phyloP scores from a whole-genome alignment of 257 asterid genomes.

The Lycium ferocissimum region DNA sequence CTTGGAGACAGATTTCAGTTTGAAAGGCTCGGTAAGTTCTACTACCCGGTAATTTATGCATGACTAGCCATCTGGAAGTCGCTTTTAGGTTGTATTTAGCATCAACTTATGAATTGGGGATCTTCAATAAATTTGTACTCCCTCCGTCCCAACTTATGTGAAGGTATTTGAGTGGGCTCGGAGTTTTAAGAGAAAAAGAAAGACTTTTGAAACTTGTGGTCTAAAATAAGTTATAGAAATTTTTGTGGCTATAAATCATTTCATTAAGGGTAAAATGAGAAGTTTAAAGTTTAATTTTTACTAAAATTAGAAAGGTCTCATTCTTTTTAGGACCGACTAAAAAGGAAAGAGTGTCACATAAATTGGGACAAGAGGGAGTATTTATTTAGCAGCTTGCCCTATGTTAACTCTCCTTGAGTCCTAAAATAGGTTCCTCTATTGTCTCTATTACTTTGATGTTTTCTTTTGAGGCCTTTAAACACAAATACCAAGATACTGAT shows the following conservation, averaged over 20 bases:
- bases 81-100: not conserved
- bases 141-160: too few species aligned
- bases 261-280: too few species aligned
- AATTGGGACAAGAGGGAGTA: not conserved
- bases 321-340: too few species aligned
- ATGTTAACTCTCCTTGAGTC: not conserved
- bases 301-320: too few species aligned
- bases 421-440: not conserved
- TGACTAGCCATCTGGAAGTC: not conserved
- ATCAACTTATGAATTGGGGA: not conserved
- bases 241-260: too few species aligned
- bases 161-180: too few species aligned
- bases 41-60: not conserved
- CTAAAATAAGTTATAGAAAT: too few species aligned
- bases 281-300: too few species aligned
- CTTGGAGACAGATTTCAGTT: constrained; percentile 88
- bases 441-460: constrained; percentile 12
- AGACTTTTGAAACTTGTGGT: too few species aligned
- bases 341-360: too few species aligned
- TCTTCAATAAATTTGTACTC: too few species aligned
- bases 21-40: constrained; percentile 85
- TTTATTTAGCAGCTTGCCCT: not conserved
- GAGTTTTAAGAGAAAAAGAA: too few species aligned
- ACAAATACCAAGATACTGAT: not conserved
- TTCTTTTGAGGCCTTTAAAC: not conserved